phyloP scores from a whole-genome alignment of 331 rosid genomes.

The Erythrophleum ivorense region DNA sequence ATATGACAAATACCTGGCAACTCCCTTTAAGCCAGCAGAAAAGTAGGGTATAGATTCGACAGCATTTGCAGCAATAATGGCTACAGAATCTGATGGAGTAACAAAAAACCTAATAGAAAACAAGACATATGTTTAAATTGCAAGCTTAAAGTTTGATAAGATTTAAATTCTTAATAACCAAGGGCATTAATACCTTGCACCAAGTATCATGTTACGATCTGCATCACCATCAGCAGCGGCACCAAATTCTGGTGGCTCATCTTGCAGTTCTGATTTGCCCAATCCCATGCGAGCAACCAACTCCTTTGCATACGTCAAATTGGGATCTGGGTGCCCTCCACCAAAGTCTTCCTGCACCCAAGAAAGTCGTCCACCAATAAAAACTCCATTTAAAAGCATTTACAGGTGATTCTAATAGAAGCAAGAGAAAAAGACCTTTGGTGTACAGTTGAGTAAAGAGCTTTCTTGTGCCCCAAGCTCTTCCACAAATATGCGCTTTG shows the following conservation, averaged over 20 bases:
- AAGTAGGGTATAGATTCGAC: slow-evolving; percentile 97
- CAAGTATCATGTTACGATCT: slow-evolving; percentile 98
- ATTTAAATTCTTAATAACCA: slow-evolving; percentile 14
- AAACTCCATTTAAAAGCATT: slow-evolving; percentile 24
- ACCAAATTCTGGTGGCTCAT: slow-evolving; percentile 95
- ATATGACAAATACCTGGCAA: slow-evolving; percentile 73
- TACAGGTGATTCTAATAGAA: slow-evolving; percentile 11
- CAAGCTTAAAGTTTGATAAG: slow-evolving; percentile 23
- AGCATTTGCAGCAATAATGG: slow-evolving; percentile 98
- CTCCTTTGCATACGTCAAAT: slow-evolving; percentile 96
- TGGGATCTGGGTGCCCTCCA: slow-evolving; percentile 99
- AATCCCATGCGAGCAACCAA: slow-evolving; percentile 94
- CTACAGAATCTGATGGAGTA: slow-evolving; percentile 98
- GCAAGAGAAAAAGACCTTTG: slow-evolving; percentile 67
- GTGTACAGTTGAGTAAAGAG: slow-evolving; percentile 86
- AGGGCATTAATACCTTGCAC: slow-evolving; percentile 55
- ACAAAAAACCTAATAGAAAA: slow-evolving; percentile 76
- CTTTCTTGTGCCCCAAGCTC: slow-evolving; percentile 97
- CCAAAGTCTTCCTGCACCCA: slow-evolving; percentile 94
- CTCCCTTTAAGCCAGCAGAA: slow-evolving; percentile 92
- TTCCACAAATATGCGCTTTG: slow-evolving; percentile 88
- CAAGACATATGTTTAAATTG: slow-evolving; percentile 13
- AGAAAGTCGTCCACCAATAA: slow-evolving; percentile 34
- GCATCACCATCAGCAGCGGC: slow-evolving; percentile 99
- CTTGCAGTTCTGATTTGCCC: slow-evolving; percentile 72